These are phyloP conservation scores for Paecilomyces formosus DNA, from an alignment of 2,329 filamentous ascomycete species.

Conservation along the genomic window DNA sequence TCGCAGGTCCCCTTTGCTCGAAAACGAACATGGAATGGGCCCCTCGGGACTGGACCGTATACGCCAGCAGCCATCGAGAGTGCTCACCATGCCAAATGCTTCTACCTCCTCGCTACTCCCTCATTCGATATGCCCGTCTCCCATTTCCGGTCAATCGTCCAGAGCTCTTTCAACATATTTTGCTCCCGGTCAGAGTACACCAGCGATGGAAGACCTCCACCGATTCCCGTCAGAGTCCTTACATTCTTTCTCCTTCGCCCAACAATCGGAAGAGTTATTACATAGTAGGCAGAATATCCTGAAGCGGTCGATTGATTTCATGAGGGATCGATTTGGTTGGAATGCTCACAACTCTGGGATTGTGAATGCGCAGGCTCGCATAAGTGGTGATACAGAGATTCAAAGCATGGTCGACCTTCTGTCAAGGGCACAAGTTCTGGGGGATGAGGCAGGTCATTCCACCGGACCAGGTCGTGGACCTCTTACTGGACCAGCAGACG, in stretches of 20 bases:
- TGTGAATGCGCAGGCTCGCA: constrained; percentile 73
- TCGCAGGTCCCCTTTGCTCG: constrained; percentile 70
- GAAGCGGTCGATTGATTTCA: constrained; percentile 91
- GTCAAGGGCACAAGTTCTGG: constrained; percentile 71
- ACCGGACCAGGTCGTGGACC: constrained; percentile 51
- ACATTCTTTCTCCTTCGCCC: constrained; percentile 96
- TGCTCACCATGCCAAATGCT: constrained; percentile 56
- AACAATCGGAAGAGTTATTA: constrained; percentile 86
- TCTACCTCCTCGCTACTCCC: constrained; percentile 56
- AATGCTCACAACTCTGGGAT: constrained; percentile 67
- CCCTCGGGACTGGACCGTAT: constrained; percentile 86
- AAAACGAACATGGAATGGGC: constrained; percentile 81
- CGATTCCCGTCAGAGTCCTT: constrained; percentile 93
- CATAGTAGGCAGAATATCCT: constrained; percentile 88
- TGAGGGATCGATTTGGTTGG: constrained; percentile 87
- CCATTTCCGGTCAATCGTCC: constrained; percentile 54
- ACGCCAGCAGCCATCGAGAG: constrained; percentile 69
- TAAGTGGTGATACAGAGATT: constrained; percentile 74
- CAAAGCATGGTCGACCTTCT: constrained; percentile 88
- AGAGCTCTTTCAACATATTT: constrained; percentile 47
- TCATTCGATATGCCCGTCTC: constrained; percentile 60
- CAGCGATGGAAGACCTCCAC: constrained; percentile 73
- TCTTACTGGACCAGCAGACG: constrained; percentile 69
- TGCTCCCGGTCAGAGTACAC: constrained; percentile 60
- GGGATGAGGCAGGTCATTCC: constrained; percentile 37